Conservation (phyloP, 345 rosid genomes). For the Eucalyptus polyanthemos region DNA sequence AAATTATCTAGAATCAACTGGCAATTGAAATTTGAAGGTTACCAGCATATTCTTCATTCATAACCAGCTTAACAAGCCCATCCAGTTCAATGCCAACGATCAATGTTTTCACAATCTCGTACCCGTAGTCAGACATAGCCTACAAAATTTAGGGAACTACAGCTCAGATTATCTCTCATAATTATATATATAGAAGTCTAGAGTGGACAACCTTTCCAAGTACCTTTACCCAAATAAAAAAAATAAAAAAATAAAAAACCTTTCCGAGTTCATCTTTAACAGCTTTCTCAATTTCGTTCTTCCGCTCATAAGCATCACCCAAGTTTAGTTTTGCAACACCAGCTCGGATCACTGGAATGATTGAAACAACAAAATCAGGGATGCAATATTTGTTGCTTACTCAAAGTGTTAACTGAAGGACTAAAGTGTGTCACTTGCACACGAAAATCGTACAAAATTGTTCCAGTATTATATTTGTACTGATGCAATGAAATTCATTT, state of each 20-base stretch:
- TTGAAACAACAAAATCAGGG: not conserved
- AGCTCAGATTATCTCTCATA: not conserved
- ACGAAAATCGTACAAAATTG: not conserved
- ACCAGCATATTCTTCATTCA: conserved; percentile 15
- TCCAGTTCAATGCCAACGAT: conserved; percentile 8
- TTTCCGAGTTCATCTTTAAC: conserved; percentile 28
- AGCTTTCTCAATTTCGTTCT: conserved; percentile 21
- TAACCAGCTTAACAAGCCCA: conserved; percentile 7
- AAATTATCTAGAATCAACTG: not conserved
- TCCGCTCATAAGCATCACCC: conserved; percentile 21
- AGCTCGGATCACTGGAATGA: conserved; percentile 12
- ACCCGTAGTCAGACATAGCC: conserved; percentile 11
- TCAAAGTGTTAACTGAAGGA: not conserved
- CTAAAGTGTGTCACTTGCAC: not conserved
- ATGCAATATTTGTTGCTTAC: not conserved
- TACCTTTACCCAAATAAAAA: too few relatives aligned
- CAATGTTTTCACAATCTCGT: conserved; percentile 7
- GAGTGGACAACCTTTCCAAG: not conserved
- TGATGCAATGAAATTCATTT: too few relatives aligned
- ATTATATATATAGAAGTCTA: not conserved
- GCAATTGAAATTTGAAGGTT: not conserved
- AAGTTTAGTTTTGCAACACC: conserved; percentile 13
- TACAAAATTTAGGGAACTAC: not conserved
- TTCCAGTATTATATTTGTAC: not conserved
- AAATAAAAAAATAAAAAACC: not conserved